Evolutionary conservation across 306 rosid species (phyloP).

Genomic region (Quercus aquifolioides): DNA sequence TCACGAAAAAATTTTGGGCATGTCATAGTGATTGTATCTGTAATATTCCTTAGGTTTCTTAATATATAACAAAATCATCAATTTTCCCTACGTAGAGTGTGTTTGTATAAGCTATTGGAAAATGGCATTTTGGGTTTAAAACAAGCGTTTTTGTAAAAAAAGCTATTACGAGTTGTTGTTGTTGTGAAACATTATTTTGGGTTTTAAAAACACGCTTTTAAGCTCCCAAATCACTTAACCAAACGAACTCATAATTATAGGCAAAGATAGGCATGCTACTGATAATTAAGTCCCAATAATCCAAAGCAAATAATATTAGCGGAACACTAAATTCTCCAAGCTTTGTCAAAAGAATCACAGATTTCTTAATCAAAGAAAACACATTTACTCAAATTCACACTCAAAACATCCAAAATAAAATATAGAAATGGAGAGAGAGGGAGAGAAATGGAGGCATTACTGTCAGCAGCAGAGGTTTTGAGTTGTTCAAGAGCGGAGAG

Average conservation of each 20-base stretch:
- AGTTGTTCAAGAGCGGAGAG: slow-evolving; percentile 89
- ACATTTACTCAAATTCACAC: too few relatives aligned
- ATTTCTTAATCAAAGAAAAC: too few relatives aligned
- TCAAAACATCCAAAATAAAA: not conserved
- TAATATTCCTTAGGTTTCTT: not conserved
- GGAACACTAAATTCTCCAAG: not conserved
- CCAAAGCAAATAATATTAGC: not conserved
- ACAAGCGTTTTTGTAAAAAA: too few relatives aligned
- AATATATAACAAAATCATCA: too few relatives aligned
- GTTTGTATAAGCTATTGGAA: too few relatives aligned
- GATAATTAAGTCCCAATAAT: not conserved
- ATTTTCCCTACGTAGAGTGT: too few relatives aligned
- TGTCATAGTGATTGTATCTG: not conserved
- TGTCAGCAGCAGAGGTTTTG: slow-evolving; percentile 82
- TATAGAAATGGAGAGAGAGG: not conserved
- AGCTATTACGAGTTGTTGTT: too few relatives aligned
- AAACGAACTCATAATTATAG: not conserved
- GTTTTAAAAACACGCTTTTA: too few relatives aligned
- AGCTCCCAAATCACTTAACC: too few relatives aligned
- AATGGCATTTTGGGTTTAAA: too few relatives aligned
- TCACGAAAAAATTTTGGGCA: not conserved
- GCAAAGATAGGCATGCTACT: not conserved
- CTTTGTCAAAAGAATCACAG: too few relatives aligned
- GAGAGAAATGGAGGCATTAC: slow-evolving; percentile 30
- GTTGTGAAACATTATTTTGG: too few relatives aligned